Conservation (phyloP, 2,329 filamentous ascomycete genomes). For the Fusarium marasasianum region DNA sequence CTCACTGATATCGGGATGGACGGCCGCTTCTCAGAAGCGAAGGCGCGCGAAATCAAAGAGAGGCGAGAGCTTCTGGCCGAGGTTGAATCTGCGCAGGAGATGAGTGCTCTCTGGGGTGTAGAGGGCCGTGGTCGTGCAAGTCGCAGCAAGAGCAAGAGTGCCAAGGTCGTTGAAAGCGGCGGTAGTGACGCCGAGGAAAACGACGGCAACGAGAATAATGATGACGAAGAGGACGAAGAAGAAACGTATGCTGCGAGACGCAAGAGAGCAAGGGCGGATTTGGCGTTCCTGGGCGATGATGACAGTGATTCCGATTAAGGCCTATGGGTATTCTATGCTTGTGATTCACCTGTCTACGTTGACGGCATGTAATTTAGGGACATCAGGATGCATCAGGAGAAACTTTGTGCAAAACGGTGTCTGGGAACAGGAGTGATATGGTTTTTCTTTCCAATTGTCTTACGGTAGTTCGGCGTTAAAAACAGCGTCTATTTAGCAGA, state of each 20-base stretch:
- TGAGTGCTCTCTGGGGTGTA: slow-evolving; percentile 80
- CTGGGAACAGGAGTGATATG: neutral
- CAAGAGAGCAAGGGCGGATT: slow-evolving; percentile 60
- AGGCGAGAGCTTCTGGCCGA: slow-evolving; percentile 84
- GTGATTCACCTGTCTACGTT: slow-evolving; percentile 1
- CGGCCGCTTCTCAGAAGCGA: slow-evolving; percentile 85
- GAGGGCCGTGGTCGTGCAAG: slow-evolving; percentile 54
- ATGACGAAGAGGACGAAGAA: slow-evolving; percentile 42
- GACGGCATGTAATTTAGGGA: slow-evolving; percentile 3
- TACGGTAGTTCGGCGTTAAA: slow-evolving; percentile 21
- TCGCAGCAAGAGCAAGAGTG: slow-evolving; percentile 47
- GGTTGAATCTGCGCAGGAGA: slow-evolving; percentile 84
- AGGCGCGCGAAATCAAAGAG: slow-evolving; percentile 88
- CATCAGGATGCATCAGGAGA: slow-evolving; percentile 25
- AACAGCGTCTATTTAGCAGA: slow-evolving; percentile 15
- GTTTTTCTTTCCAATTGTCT: slow-evolving; percentile 7
- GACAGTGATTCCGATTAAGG: slow-evolving; percentile 71
- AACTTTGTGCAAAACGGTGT: slow-evolving; percentile 24
- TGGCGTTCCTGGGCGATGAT: slow-evolving; percentile 74
- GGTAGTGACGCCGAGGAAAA: slow-evolving; percentile 41
- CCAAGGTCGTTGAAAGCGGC: slow-evolving; percentile 47
- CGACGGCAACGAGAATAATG: slow-evolving; percentile 32
- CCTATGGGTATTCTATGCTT: neutral
- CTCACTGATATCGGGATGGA: slow-evolving; percentile 86
- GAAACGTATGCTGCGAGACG: slow-evolving; percentile 56